Conservation (phyloP, 2,329 filamentous ascomycete genomes). For the Dactylellina leptospora region DNA sequence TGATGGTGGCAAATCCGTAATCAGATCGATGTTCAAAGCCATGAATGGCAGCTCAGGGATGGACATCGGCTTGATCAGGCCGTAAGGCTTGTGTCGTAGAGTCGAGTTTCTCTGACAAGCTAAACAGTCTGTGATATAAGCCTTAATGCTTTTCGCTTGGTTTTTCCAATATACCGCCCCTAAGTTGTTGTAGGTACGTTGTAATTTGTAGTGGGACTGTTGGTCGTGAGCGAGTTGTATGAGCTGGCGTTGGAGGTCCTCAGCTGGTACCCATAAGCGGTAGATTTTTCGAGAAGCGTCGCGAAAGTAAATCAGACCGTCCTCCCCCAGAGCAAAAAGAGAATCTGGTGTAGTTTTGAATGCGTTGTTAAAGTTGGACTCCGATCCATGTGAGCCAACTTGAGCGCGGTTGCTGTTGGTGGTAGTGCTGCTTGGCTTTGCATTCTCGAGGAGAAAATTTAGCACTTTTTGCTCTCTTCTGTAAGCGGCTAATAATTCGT, state of each 20-base stretch:
- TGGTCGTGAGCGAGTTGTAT: neutral
- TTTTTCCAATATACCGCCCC: neutral
- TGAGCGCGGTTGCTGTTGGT: too few relatives aligned
- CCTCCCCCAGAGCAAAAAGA: too few relatives aligned
- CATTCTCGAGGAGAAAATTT: neutral
- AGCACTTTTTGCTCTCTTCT: neutral
- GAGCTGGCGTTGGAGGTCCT: neutral
- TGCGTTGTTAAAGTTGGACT: too few relatives aligned
- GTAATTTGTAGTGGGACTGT: neutral
- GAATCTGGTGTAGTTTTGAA: too few relatives aligned
- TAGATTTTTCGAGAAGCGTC: neutral
- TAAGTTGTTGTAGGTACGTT: neutral
- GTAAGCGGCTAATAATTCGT: neutral
- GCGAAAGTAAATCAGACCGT: neutral
- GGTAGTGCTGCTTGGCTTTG: too few relatives aligned
- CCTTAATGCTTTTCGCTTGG: neutral
- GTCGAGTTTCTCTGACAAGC: neutral
- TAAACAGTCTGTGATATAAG: neutral
- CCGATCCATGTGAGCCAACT: too few relatives aligned
- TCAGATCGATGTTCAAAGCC: neutral
- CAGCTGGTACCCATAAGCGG: neutral
- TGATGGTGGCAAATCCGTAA: neutral
- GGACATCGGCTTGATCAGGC: neutral
- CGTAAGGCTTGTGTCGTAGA: neutral
- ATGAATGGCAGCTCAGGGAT: neutral